Percentiles rank a stretch among this genome's conserved stretches.
phyloP scores from a whole-genome alignment of 2,329 filamentous ascomycete genomes.

The Botrytis paeoniae region DNA sequence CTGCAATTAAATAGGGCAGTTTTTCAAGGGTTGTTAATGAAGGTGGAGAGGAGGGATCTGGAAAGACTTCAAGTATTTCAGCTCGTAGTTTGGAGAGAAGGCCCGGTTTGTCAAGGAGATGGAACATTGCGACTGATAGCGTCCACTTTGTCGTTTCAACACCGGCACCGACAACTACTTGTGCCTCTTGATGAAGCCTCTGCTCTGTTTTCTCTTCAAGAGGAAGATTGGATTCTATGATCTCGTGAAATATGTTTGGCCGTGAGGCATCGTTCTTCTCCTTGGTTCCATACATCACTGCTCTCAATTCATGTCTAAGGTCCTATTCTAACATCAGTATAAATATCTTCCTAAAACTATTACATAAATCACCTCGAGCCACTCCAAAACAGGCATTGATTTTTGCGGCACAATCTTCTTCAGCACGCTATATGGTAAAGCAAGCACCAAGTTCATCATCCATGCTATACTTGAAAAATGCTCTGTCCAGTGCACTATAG shows the following conservation, averaged over 20 bases:
- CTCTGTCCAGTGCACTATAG: slow-evolving; percentile 7
- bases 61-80: slow-evolving; percentile 36
- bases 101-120: slow-evolving; percentile 39
- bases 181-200: slow-evolving; percentile 39
- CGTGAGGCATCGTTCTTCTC: slow-evolving; percentile 6
- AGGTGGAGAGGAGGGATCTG: slow-evolving; percentile 20
- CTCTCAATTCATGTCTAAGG: slow-evolving; percentile 2
- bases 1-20: slow-evolving; percentile 37
- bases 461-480: slow-evolving; percentile 5
- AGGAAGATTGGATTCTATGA: slow-evolving; percentile 35
- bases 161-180: slow-evolving; percentile 39
- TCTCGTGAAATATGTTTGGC: slow-evolving; percentile 33
- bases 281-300: slow-evolving; percentile 10
- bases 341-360: neutral
- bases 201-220: slow-evolving; percentile 37
- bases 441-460: neutral
- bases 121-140: slow-evolving; percentile 39
- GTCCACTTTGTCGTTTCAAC: slow-evolving; percentile 41
- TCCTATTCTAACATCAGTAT: neutral
- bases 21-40: slow-evolving; percentile 30
- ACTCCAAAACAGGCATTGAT: neutral
- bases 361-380: slow-evolving; percentile 4
- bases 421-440: slow-evolving; percentile 2
- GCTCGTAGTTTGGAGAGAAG: slow-evolving; percentile 36
- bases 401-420: slow-evolving; percentile 2